Base-by-base conservation (phyloP, 1,284 basidiomycete genomes). In the Cryptococcus hybrid region DNA sequence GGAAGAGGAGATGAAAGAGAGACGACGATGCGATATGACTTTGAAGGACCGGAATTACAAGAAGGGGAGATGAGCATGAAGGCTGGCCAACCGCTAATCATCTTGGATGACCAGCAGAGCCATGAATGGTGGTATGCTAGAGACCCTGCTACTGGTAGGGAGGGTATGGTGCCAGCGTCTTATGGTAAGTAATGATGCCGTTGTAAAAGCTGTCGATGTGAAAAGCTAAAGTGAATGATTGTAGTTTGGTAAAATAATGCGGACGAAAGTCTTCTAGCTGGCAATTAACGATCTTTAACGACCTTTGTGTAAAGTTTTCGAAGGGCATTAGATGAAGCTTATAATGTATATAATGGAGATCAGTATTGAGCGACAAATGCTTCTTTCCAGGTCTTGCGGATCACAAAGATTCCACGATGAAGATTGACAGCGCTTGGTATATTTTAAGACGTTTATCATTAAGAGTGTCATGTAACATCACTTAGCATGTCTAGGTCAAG, bases 41-140 rank as follows among this genome's bases (percentile, higher is more conserved):
- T 74, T 57, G 64, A 67, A 48, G 69, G 68, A 18, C 70, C 65
- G 7, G 70, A 70, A 18, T 56, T 68, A 47, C 75, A 74, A 52
- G 66, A 71, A 12, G 73, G 76, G 39, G 76, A 78, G 58, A 63
- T 78, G 64, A 49, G 59, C 35, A 72, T 77, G 69, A 65, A 62
- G 49, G 72, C 74, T 3, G 76, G 76, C 15, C 69, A 75, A 59
- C 60, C 66, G 57, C 57, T 76, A 40, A 55, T 75, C 6, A 65
- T 75, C 8, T 56, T 72, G 40, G 72, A 75, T 61, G 69, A 74
- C 63, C 66, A 70, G 50, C 70, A 74, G 59, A 67, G 65, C 52
- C 64, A 56, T 61, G 92, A 91, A 54, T 94, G 92, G 91, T 94
- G 91, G 91, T 93, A 89, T 70, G 89, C 88, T 55, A 84, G 89